phyloP scores from a whole-genome alignment of 352 stramenopile species.

The Globisporangium radiosum region DNA sequence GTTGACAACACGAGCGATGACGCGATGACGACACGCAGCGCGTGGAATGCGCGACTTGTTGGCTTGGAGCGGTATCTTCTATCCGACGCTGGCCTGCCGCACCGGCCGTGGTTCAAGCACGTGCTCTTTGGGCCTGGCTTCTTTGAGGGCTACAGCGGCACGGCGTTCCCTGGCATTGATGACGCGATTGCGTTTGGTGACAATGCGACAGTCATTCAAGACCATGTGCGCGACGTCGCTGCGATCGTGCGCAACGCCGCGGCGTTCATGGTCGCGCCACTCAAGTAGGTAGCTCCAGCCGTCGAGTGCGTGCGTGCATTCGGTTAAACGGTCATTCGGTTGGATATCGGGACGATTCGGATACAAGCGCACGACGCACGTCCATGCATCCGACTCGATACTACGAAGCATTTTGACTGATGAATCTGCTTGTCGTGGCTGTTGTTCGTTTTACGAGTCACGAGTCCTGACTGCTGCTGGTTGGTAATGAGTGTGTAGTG shows the following conservation, averaged over 20 bases:
- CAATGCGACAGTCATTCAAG: conserved; percentile 22
- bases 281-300: neutral
- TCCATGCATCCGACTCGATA: no score
- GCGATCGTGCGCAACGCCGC: conserved; percentile 26
- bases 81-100: conserved; percentile 28
- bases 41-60: conserved; percentile 46
- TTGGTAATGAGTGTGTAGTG: neutral
- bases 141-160: conserved; percentile 44
- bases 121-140: conserved; percentile 56
- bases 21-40: conserved; percentile 1
- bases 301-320: neutral
- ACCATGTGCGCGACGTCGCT: conserved; percentile 38
- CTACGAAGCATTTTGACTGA: no score
- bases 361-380: no score
- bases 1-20: neutral
- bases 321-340: no score
- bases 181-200: conserved; percentile 46
- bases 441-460: no score
- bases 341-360: no score
- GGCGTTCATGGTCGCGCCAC: conserved; percentile 7
- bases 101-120: conserved; percentile 54
- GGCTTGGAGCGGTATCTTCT: conserved; percentile 41
- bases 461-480: no score
- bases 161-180: conserved; percentile 40
- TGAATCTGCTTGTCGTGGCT: no score